phyloP scores from a whole-genome alignment of 2,329 filamentous ascomycete species.

The Fusarium xyrophilum region DNA sequence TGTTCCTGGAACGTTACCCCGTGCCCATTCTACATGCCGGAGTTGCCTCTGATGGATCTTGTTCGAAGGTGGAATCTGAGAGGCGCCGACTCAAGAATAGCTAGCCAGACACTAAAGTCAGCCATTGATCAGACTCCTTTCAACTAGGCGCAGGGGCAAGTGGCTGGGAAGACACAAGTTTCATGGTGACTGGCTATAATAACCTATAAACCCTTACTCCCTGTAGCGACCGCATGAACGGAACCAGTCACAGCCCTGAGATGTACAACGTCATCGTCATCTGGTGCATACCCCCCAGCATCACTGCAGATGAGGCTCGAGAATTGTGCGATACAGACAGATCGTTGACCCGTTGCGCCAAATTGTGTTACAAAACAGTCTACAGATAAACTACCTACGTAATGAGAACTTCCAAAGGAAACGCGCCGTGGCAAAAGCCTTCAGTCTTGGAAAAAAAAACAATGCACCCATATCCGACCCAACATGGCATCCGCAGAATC shows the following conservation, averaged over 20 bases:
- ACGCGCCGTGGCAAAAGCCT: constrained; percentile 36
- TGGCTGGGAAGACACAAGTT: background rate
- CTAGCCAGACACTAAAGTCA: background rate
- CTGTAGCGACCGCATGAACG: constrained; percentile 10
- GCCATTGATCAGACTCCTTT: constrained; percentile 8
- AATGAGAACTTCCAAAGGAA: constrained; percentile 40
- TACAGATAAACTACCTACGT: constrained; percentile 40
- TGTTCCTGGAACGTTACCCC: background rate
- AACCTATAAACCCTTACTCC: background rate
- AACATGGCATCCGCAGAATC: constrained; percentile 24
- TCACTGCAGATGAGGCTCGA: background rate
- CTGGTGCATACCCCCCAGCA: background rate
- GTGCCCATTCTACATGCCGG: background rate
- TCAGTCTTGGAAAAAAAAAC: constrained; percentile 35
- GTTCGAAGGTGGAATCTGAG: background rate
- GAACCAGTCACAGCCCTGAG: constrained; percentile 19
- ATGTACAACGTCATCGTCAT: constrained; percentile 21
- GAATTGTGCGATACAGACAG: constrained; percentile 16
- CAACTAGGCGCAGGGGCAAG: constrained; percentile 13
- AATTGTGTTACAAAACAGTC: constrained; percentile 40
- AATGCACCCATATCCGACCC: constrained; percentile 24
- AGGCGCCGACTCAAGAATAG: background rate
- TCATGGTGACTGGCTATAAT: constrained; percentile 1
- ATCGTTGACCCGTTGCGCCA: constrained; percentile 33
- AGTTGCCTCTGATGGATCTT: background rate